These are phyloP conservation scores for Powellomyces hirtus DNA, from an alignment of 192 early-diverging fungal genomes.

Conservation along the genomic window DNA sequence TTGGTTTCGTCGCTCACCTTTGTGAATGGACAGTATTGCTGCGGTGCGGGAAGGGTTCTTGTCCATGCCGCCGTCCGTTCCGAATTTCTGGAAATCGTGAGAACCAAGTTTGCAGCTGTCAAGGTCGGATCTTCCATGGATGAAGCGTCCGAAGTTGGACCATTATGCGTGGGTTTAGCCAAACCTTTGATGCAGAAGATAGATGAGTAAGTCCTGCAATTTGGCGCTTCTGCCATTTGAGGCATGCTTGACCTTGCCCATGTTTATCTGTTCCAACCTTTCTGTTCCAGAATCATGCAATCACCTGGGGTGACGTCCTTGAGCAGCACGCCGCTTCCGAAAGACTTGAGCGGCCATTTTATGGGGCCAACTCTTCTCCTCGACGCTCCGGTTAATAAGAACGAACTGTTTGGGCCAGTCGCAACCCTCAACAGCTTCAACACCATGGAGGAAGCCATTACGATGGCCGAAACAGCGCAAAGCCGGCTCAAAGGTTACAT, in stretches of 20 bases:
- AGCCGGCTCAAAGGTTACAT: constrained; percentile 1
- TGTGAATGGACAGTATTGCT: not conserved
- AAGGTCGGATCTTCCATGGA: not conserved
- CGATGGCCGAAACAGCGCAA: not conserved
- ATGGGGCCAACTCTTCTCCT: not conserved
- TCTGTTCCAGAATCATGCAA: no score
- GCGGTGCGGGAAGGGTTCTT: not conserved
- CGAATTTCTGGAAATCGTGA: not conserved
- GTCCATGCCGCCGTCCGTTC: not conserved
- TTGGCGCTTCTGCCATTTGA: no score
- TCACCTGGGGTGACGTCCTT: not conserved
- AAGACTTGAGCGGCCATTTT: not conserved
- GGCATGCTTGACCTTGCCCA: no score
- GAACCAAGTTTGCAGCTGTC: not conserved
- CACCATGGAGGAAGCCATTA: not conserved
- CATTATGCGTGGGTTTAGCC: not conserved
- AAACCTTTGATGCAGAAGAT: not conserved
- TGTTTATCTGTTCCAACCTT: no score
- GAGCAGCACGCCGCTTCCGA: not conserved
- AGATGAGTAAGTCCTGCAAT: not conserved
- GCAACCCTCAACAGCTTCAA: not conserved
- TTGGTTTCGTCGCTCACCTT: not conserved
- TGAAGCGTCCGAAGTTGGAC: not conserved
- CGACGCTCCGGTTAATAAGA: not conserved
- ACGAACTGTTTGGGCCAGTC: not conserved